A percentile compares a stretch with the other conserved stretches of the same genome.
phyloP scores from a whole-genome alignment of 1,284 basidiomycete genomes.

The Cutaneotrichosporon spelunceum region DNA sequence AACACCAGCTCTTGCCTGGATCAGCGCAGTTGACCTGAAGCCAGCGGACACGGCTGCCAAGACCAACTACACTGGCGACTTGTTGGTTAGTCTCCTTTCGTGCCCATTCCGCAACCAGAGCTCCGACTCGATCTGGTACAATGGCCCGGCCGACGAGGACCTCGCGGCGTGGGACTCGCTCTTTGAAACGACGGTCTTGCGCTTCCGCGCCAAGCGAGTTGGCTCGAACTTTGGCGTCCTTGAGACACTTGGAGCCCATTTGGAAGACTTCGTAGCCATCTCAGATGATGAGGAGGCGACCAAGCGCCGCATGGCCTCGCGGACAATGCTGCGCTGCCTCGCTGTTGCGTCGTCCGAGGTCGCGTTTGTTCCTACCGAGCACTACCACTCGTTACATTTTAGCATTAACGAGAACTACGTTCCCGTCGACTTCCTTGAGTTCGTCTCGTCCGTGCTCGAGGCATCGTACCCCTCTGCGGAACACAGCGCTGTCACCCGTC shows the following conservation, averaged over 20 bases:
- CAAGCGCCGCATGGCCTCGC: slow-evolving; percentile 22
- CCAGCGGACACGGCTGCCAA: slow-evolving; percentile 23
- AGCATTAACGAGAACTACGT: slow-evolving; percentile 40
- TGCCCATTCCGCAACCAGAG: slow-evolving; percentile 37
- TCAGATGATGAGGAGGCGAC: slow-evolving; percentile 11
- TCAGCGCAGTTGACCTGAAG: slow-evolving; percentile 30
- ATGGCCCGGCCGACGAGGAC: slow-evolving; percentile 24
- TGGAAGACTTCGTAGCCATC: slow-evolving; percentile 33
- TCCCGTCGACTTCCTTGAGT: slow-evolving; percentile 39
- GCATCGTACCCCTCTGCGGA: slow-evolving; percentile 28
- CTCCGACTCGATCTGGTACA: slow-evolving; percentile 39
- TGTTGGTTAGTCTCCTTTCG: slow-evolving; percentile 43
- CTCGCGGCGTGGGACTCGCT: slow-evolving; percentile 36
- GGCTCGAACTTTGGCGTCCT: slow-evolving; percentile 45
- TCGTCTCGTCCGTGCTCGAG: slow-evolving; percentile 31
- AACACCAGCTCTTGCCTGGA: slow-evolving; percentile 34
- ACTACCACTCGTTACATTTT: slow-evolving; percentile 33
- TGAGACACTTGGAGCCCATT: slow-evolving; percentile 41
- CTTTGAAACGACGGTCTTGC: slow-evolving; percentile 33
- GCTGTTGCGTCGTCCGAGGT: slow-evolving; percentile 32
- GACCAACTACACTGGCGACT: slow-evolving; percentile 43
- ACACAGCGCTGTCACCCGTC: neutral
- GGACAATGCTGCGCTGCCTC: slow-evolving; percentile 43
- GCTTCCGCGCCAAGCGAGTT: slow-evolving; percentile 40
- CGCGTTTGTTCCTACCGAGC: slow-evolving; percentile 27